These are phyloP conservation scores for Dioscorea alata DNA, from an alignment of 106 monocot species.

Conservation along the genomic window DNA sequence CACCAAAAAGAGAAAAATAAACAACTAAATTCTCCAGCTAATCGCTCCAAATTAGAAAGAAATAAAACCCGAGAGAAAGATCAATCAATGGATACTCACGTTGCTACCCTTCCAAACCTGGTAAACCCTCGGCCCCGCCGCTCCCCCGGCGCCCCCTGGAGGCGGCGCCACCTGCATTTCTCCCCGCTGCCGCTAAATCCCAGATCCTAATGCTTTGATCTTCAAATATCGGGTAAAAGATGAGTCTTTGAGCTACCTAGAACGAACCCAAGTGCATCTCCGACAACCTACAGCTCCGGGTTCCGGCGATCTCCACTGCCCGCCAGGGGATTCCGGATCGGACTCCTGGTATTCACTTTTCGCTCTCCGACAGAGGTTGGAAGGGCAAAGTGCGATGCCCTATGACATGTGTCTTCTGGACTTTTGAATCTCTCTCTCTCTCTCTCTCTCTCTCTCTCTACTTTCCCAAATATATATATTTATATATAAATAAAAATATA, in stretches of 20 bases:
- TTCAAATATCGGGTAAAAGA: background rate
- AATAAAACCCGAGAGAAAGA: background rate
- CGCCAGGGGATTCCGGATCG: background rate
- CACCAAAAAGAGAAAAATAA: background rate
- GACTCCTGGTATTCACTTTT: background rate
- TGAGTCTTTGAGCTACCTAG: background rate
- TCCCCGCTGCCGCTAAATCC: background rate
- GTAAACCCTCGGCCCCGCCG: constrained; percentile 20
- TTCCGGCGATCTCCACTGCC: background rate
- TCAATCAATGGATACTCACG: constrained; percentile 11
- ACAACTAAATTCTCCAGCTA: background rate
- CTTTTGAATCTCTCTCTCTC: too few relatives aligned
- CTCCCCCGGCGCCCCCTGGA: constrained; percentile 9
- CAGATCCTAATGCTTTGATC: background rate
- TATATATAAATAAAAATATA: background rate
- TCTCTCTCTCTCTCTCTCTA: too few relatives aligned
- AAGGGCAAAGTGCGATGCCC: background rate
- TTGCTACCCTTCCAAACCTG: constrained; percentile 39
- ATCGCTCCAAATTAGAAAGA: background rate
- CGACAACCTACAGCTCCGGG: background rate
- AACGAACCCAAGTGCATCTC: background rate
- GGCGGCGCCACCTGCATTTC: constrained; percentile 3
- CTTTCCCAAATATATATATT: too few relatives aligned
- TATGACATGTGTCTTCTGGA: too few relatives aligned
- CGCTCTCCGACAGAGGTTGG: background rate